These are phyloP conservation scores for Miamiensis avidus DNA, from an alignment of 169 alveolate genomes.

Conservation along the genomic window DNA sequence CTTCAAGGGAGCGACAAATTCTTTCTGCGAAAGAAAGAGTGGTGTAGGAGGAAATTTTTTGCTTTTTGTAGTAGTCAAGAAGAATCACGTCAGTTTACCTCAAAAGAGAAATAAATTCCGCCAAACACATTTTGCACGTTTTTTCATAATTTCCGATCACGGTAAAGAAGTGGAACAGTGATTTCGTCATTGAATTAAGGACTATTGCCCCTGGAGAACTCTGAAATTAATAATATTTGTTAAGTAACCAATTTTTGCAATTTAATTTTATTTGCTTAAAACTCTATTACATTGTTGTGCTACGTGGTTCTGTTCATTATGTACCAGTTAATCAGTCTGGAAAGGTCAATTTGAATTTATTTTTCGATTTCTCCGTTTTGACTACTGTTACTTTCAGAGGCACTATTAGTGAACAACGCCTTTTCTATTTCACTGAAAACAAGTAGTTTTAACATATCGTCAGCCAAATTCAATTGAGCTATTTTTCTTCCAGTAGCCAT, in stretches of 20 bases:
- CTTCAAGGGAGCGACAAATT: constrained; percentile 1
- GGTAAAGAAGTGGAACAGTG: neutral
- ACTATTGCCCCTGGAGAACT: neutral
- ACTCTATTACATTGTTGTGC: neutral
- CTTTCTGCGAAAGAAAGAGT: neutral
- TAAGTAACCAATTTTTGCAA: neutral
- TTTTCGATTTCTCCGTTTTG: neutral
- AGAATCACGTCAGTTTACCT: neutral
- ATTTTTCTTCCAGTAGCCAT: neutral
- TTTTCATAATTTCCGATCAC: neutral
- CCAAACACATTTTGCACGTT: neutral
- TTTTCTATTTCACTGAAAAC: neutral
- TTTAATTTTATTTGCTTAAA: no score
- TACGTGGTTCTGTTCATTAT: neutral
- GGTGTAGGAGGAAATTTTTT: neutral
- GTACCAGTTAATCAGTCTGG: neutral
- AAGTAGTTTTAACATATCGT: neutral
- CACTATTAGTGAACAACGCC: no score
- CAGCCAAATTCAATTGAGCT: neutral
- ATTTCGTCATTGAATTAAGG: neutral
- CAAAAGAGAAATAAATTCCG: neutral
- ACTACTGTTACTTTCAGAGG: no score
- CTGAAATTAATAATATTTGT: neutral
- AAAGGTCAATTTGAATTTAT: neutral
- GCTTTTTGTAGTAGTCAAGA: neutral